These are phyloP conservation scores for Calonectria hongkongensis DNA, from an alignment of 2,329 filamentous ascomycete species.

Conservation along the genomic window DNA sequence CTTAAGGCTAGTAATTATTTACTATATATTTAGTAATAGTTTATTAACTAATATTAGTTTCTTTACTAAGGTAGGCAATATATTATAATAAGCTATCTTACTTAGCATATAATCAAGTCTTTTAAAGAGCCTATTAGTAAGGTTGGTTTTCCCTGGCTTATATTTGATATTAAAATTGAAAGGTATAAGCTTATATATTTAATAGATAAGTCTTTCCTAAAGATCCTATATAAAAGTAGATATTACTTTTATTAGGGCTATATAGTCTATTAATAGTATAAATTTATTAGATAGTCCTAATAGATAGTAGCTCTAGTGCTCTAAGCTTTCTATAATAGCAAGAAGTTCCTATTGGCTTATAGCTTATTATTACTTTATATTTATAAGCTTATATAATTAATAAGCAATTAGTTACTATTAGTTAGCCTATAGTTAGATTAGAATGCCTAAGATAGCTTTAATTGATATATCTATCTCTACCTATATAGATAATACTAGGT, in stretches of 20 bases:
- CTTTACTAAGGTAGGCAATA: constrained; percentile 2
- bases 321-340: not conserved
- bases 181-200: not conserved
- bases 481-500: not conserved
- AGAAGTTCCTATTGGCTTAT: not conserved
- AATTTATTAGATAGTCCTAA: constrained; percentile 2
- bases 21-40: not conserved
- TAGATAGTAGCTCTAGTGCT: not conserved
- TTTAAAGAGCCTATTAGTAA: not conserved
- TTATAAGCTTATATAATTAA: constrained; percentile 3
- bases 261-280: constrained; percentile 22
- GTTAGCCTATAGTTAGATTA: not conserved
- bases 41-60: constrained; percentile 17
- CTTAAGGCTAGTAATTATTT: not conserved
- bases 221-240: not conserved
- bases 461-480: constrained; percentile 3
- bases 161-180: constrained; percentile 15
- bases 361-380: constrained; percentile 8
- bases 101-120: constrained; percentile 7
- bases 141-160: not conserved
- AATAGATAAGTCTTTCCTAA: not conserved
- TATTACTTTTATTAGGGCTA: constrained; percentile 15
- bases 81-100: not conserved
- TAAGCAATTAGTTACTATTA: not conserved
- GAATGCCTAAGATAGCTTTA: not conserved